Conservation (phyloP, 177 flowering plant species). For the Vitis hybrid region DNA sequence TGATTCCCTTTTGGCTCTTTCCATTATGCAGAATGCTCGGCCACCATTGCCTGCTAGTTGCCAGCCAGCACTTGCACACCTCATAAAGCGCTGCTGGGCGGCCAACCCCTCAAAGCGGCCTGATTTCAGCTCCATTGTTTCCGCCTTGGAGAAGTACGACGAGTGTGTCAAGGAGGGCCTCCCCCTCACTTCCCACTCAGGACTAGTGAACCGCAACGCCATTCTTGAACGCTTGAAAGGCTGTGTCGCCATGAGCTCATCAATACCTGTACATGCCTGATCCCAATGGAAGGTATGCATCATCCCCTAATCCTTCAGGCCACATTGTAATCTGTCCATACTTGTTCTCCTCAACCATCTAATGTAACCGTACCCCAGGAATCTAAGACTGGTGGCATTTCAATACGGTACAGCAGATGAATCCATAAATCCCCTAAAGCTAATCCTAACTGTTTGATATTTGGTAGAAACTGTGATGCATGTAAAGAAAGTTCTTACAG, state of each 20-base stretch:
- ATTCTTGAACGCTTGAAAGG: conserved; percentile 65
- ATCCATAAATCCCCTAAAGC: too few relatives aligned
- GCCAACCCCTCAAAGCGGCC: conserved; percentile 87
- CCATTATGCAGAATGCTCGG: conserved; percentile 67
- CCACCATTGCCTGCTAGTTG: conserved; percentile 87
- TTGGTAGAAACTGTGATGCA: too few relatives aligned
- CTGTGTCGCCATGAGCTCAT: conserved; percentile 62
- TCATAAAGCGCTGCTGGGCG: conserved; percentile 91
- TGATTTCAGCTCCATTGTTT: conserved; percentile 76
- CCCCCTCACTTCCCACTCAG: conserved; percentile 62
- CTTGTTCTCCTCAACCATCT: neutral
- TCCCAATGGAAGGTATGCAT: conserved; percentile 13
- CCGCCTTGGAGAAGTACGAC: conserved; percentile 72
- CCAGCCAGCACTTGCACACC: conserved; percentile 79
- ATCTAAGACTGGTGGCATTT: too few relatives aligned
- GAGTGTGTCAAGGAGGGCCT: conserved; percentile 81
- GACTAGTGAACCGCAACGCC: conserved; percentile 40
- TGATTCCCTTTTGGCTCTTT: neutral
- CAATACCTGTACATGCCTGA: conserved; percentile 72
- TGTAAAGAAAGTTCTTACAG: too few relatives aligned
- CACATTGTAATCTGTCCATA: conserved; percentile 16
- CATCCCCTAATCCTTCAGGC: neutral
- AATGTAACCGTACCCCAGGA: too few relatives aligned
- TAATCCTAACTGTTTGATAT: too few relatives aligned
- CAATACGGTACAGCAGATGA: too few relatives aligned